These are phyloP conservation scores for Houttuynia cordata DNA, from an alignment of 164 flowering plant genomes.

Conservation along the genomic window DNA sequence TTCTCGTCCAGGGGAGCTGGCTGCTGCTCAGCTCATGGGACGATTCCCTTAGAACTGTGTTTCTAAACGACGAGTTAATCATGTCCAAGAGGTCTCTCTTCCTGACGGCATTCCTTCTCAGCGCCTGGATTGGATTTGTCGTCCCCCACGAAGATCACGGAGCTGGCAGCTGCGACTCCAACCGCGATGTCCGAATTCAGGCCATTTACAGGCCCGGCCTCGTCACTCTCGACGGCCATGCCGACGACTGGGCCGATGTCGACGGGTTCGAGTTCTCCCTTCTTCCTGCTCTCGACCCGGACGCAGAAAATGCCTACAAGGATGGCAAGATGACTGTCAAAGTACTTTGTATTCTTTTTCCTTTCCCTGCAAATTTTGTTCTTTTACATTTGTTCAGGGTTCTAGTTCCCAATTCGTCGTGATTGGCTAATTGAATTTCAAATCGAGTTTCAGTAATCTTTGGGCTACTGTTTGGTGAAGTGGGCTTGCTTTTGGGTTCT, in stretches of 20 bases:
- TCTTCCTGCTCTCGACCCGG: slow-evolving; percentile 90
- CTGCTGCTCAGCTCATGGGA: no score
- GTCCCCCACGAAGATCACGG: slow-evolving; percentile 53
- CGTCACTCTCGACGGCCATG: slow-evolving; percentile 73
- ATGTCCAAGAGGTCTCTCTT: slow-evolving; percentile 24
- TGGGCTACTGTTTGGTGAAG: no score
- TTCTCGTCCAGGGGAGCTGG: no score
- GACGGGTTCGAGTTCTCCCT: slow-evolving; percentile 74
- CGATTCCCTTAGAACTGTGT: no score
- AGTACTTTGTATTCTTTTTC: slow-evolving; percentile 21
- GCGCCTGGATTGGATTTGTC: slow-evolving; percentile 15
- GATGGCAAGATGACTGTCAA: slow-evolving; percentile 78
- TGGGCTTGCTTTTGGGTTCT: no score
- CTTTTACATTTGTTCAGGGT: neutral
- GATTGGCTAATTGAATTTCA: neutral
- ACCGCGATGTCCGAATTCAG: slow-evolving; percentile 31
- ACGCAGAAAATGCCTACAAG: slow-evolving; percentile 53
- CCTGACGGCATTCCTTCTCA: slow-evolving; percentile 5
- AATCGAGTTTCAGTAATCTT: no score
- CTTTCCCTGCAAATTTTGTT: neutral
- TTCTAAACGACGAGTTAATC: neutral
- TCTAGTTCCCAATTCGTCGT: no score
- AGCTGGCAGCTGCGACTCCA: slow-evolving; percentile 60
- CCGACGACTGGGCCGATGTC: slow-evolving; percentile 70
- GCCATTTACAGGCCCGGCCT: slow-evolving; percentile 63